phyloP scores from a whole-genome alignment of 306 rosid species.

The Macrotyloma uniflorum region DNA sequence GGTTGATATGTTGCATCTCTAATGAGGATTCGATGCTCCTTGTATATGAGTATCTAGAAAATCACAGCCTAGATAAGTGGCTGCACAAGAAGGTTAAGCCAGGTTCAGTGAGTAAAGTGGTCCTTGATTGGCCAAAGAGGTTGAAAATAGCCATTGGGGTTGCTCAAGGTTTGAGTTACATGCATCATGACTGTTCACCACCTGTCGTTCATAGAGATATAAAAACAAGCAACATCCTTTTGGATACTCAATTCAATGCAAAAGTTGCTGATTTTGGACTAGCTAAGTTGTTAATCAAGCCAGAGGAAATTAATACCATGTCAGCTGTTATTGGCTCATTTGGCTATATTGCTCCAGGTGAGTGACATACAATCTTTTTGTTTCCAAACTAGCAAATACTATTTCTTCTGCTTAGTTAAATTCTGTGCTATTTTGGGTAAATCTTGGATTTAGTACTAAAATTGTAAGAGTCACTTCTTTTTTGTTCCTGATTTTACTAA shows the following conservation, averaged over 20 bases:
- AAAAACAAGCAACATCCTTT: conserved; percentile 47
- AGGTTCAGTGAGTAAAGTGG: neutral
- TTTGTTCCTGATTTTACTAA: neutral
- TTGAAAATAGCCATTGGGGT: conserved; percentile 45
- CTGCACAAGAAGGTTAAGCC: conserved; percentile 34
- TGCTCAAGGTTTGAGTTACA: conserved; percentile 48
- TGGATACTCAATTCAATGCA: conserved; percentile 47
- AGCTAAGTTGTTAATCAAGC: conserved; percentile 39
- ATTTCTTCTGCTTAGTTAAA: neutral
- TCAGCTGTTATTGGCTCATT: conserved; percentile 46
- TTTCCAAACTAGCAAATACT: conserved; percentile 7
- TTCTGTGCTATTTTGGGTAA: neutral
- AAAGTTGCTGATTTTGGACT: conserved; percentile 51
- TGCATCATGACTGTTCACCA: conserved; percentile 46
- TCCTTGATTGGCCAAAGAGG: conserved; percentile 47
- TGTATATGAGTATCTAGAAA: conserved; percentile 43
- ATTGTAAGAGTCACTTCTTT: neutral
- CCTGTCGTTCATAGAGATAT: conserved; percentile 48
- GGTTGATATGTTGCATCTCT: conserved; percentile 43
- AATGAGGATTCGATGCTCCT: conserved; percentile 43
- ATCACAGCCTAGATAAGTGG: conserved; percentile 44
- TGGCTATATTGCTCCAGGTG: conserved; percentile 50
- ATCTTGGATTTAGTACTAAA: neutral
- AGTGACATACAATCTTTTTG: conserved; percentile 25
- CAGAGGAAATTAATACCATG: conserved; percentile 41